Base-by-base conservation (phyloP, 2,329 filamentous ascomycete species). In the Phialophora macrospora region DNA sequence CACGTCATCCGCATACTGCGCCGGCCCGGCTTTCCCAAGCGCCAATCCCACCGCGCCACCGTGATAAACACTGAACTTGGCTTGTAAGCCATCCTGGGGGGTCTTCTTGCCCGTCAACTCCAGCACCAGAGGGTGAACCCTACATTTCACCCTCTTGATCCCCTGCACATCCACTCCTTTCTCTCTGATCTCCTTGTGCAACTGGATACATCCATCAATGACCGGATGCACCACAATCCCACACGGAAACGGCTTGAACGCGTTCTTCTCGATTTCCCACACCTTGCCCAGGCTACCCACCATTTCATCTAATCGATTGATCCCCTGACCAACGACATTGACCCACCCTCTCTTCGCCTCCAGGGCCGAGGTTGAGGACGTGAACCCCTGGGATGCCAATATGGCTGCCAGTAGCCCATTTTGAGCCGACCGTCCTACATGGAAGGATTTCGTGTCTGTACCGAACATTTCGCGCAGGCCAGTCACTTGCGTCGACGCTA, bases 191-290 rank as follows among this genome's bases (percentile, higher is more conserved):
- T 83, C 74, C 0, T 75, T 70, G 69, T 81, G 78, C 14, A 85
- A 69, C 68, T 83, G 80, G 14, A 81, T 80, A 66, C 80, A 82
- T 2, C 75, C 83, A 71, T 86, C 83, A 63, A 86, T 86, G 3
- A 80, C 77, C 0, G 84, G 83, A 72, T 86, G 84, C 67, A 85
- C 82, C 0, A 86, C 82, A 65, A 86, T 85, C 0, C 83, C 84
- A 72, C 84, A 86, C 0, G 84, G 83, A 66, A 83, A 86, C 0
- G 83, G 84, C 71, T 86, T 86, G 75, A 85, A 86, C 1, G 81
- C 80, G 67, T 86, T 86, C 68, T 79, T 79, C 70, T 80, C 76
- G 8, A 83, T 81, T 75, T 86, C 83, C 83, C 83, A 86, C 34
- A 68, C 71, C 41, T 69, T 63, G 1, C 76, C 74, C 12, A 81